These are phyloP conservation scores for Anethum foeniculum DNA, from an alignment of 140 eudicot species.

Conservation along the genomic window DNA sequence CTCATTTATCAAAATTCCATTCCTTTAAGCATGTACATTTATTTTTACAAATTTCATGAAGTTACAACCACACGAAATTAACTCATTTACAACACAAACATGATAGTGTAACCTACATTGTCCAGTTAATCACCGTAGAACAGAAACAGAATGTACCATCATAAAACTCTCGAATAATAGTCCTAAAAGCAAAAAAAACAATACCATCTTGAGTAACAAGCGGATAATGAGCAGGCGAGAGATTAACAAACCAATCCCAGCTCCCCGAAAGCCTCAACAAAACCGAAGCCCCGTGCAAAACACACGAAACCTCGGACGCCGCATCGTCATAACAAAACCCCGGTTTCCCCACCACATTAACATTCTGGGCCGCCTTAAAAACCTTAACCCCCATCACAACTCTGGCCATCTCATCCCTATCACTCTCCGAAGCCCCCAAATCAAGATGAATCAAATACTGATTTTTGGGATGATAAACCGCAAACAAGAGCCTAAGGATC, in stretches of 20 bases:
- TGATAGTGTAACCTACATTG: too few relatives aligned
- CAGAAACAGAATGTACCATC: background rate
- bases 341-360: constrained; percentile 63
- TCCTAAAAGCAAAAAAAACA: background rate
- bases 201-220: constrained; percentile 97
- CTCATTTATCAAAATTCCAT: background rate
- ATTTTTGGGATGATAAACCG: constrained; percentile 78
- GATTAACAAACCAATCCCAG: constrained; percentile 96
- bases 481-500: constrained; percentile 56
- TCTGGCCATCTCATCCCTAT: constrained; percentile 50
- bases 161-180: background rate
- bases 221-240: constrained; percentile 77
- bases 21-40: background rate
- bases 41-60: background rate
- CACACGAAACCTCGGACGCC: constrained; percentile 45
- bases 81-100: background rate
- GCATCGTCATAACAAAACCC: constrained; percentile 51
- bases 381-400: constrained; percentile 39
- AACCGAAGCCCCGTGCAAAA: constrained; percentile 76
- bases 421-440: constrained; percentile 51
- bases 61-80: background rate
- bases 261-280: constrained; percentile 38
- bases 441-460: constrained; percentile 75
- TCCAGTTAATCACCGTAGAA: too few relatives aligned
- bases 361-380: constrained; percentile 75